A percentile compares a stretch with the other conserved stretches of the same genome.
phyloP scores from a whole-genome alignment of 371 early-diverging fungal genomes.

The Syncephalastrum racemosum region DNA sequence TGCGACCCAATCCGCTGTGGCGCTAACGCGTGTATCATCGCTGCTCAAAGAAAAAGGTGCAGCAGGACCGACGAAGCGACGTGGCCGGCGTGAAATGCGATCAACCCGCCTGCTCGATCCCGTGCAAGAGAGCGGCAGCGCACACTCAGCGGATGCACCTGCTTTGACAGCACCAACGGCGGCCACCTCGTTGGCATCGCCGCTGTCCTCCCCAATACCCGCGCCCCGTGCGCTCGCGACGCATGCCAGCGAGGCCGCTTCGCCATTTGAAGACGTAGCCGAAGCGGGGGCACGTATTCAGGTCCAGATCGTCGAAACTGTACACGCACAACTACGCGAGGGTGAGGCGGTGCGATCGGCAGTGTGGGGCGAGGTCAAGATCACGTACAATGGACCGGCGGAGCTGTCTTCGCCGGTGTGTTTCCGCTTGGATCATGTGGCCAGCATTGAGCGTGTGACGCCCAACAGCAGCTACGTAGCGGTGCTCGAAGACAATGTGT shows the following conservation, averaged over 20 bases:
- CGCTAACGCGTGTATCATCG: slow-evolving; percentile 35
- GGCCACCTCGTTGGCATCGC: too few relatives aligned
- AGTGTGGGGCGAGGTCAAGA: slow-evolving; percentile 50
- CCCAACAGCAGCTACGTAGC: slow-evolving; percentile 39
- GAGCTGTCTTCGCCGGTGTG: slow-evolving; percentile 31
- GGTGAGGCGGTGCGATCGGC: slow-evolving; percentile 43
- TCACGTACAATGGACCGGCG: slow-evolving; percentile 33
- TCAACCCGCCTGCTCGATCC: slow-evolving; percentile 29
- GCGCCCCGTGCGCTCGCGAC: background rate
- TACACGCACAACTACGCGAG: slow-evolving; percentile 40
- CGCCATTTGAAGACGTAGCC: slow-evolving; percentile 12
- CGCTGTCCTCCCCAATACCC: background rate
- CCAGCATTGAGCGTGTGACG: slow-evolving; percentile 29
- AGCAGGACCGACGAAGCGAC: slow-evolving; percentile 21
- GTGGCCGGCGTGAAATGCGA: slow-evolving; percentile 45
- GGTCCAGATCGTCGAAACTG: slow-evolving; percentile 42
- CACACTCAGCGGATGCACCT: too few relatives aligned
- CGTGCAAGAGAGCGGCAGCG: slow-evolving; percentile 7
- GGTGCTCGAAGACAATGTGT: slow-evolving; percentile 25
- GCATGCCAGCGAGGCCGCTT: background rate
- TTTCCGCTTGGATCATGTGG: slow-evolving; percentile 33
- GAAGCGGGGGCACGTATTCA: slow-evolving; percentile 16
- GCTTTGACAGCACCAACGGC: too few relatives aligned
- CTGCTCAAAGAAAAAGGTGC: slow-evolving; percentile 30
- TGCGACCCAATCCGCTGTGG: slow-evolving; percentile 29